Percentiles rank a stretch among this genome's conserved stretches.
Conservation (phyloP, 495 filamentous ascomycete genomes). For the Penicillium turbatum region DNA sequence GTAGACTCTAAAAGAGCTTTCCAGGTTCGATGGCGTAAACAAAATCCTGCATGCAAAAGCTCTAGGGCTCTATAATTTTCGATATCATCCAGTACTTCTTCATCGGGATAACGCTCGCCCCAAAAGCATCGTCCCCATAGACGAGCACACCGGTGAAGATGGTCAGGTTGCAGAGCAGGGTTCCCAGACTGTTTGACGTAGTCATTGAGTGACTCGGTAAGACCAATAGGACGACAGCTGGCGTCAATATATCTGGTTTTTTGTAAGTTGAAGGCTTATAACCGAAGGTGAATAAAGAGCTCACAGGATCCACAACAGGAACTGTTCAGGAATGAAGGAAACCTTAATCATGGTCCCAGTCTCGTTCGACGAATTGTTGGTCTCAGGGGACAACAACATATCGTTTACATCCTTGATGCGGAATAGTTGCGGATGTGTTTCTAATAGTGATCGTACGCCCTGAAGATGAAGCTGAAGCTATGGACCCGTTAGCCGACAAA, state of each 20-base stretch:
- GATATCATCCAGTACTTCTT: slow-evolving; percentile 46
- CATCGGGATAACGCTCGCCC: slow-evolving; percentile 43
- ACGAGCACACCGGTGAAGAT: slow-evolving; percentile 37
- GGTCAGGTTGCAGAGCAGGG: slow-evolving; percentile 37
- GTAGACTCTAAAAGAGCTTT: slow-evolving; percentile 32
- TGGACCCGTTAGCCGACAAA: neutral
- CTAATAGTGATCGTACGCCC: slow-evolving; percentile 38
- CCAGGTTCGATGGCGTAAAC: slow-evolving; percentile 40
- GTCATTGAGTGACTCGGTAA: slow-evolving; percentile 38
- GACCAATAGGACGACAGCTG: slow-evolving; percentile 31
- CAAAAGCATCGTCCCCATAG: slow-evolving; percentile 45
- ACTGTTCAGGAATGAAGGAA: slow-evolving; percentile 40
- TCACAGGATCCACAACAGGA: slow-evolving; percentile 41
- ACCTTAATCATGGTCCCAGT: slow-evolving; percentile 18
- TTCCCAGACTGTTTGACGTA: slow-evolving; percentile 36
- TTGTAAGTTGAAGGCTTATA: slow-evolving; percentile 2
- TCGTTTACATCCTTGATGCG: slow-evolving; percentile 34
- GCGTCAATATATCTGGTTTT: slow-evolving; percentile 36
- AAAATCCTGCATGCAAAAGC: slow-evolving; percentile 32
- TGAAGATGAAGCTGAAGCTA: slow-evolving; percentile 38
- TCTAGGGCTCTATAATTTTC: slow-evolving; percentile 44
- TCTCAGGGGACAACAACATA: slow-evolving; percentile 27
- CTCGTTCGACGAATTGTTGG: slow-evolving; percentile 6
- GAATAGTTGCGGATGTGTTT: slow-evolving; percentile 39
- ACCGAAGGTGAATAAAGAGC: neutral